Percentiles rank a stretch among this genome's conserved stretches.
Conservation (phyloP, 768 basidiomycete species). For the Antrodiella citrinella region DNA sequence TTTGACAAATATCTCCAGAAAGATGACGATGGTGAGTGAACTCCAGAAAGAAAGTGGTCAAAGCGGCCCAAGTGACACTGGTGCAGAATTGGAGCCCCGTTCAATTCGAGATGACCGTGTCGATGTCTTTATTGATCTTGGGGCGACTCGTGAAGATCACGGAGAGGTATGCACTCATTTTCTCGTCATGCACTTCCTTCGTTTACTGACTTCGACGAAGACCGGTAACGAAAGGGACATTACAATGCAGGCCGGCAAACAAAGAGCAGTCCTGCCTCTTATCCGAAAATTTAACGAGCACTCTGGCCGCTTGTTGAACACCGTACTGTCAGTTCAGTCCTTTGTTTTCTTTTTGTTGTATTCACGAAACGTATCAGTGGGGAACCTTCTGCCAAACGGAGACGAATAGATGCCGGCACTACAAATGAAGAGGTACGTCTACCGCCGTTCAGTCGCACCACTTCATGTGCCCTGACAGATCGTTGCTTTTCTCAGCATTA, state of each 20-base stretch:
- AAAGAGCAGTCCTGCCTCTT: constrained; percentile 80
- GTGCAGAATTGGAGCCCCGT: constrained; percentile 69
- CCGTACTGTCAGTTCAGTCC: constrained; percentile 52
- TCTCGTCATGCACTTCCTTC: background rate
- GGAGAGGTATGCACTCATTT: constrained; percentile 47
- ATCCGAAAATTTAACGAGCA: constrained; percentile 98
- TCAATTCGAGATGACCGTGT: constrained; percentile 56
- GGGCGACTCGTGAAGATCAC: constrained; percentile 87
- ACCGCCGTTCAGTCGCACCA: too few species aligned
- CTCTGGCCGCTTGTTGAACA: constrained; percentile 79
- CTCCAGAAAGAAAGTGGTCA: too few species aligned
- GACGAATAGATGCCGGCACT: constrained; percentile 33
- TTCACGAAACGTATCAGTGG: constrained; percentile 31
- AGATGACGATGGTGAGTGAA: constrained; percentile 78
- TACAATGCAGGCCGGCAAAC: constrained; percentile 94
- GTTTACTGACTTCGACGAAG: constrained; percentile 29
- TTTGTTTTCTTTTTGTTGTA: background rate
- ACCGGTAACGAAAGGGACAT: constrained; percentile 84
- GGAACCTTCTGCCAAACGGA: constrained; percentile 49
- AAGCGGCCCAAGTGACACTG: too few species aligned
- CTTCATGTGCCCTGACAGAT: too few species aligned
- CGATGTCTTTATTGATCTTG: constrained; percentile 76
- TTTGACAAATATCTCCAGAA: constrained; percentile 96
- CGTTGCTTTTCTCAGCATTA: constrained; percentile 31
- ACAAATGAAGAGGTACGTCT: constrained; percentile 30